Conservation (phyloP, 2,329 filamentous ascomycete species). For the Xylariaceae sp. region DNA sequence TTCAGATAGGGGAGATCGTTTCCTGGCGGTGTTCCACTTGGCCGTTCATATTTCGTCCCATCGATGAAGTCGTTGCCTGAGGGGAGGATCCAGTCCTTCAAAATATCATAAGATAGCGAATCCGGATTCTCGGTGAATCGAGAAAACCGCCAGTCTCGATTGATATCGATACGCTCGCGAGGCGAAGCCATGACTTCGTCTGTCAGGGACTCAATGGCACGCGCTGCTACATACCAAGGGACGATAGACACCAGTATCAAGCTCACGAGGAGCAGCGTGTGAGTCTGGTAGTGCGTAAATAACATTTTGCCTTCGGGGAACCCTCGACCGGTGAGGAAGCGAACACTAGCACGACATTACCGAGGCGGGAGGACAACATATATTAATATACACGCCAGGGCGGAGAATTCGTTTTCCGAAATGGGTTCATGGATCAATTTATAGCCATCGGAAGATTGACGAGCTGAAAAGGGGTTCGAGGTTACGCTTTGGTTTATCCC, state of each 20-base stretch:
- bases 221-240: conserved; percentile 9
- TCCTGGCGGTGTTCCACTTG: conserved; percentile 24
- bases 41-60: conserved; percentile 25
- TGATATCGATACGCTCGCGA: conserved; percentile 34
- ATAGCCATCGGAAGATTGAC: no score
- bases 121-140: conserved; percentile 35
- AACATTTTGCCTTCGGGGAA: conserved; percentile 6
- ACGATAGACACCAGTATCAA: conserved; percentile 6
- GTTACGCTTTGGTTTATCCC: not conserved
- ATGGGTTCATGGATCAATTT: no score
- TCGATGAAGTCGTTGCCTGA: conserved; percentile 30
- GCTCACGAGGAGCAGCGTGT: conserved; percentile 6
- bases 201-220: not conserved
- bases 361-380: no score
- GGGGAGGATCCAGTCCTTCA: conserved; percentile 34
- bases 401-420: no score
- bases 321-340: not conserved
- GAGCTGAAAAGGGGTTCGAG: no score
- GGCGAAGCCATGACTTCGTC: not conserved
- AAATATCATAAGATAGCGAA: conserved; percentile 29
- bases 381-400: no score
- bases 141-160: conserved; percentile 33
- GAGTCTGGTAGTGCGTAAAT: conserved; percentile 3
- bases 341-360: not conserved
- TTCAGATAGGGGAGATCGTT: conserved; percentile 28